A percentile compares a stretch with the other conserved stretches of the same genome.
Evolutionary conservation across 2,329 filamentous ascomycete genomes (phyloP).

Genomic region (Rutstroemia sp.): DNA sequence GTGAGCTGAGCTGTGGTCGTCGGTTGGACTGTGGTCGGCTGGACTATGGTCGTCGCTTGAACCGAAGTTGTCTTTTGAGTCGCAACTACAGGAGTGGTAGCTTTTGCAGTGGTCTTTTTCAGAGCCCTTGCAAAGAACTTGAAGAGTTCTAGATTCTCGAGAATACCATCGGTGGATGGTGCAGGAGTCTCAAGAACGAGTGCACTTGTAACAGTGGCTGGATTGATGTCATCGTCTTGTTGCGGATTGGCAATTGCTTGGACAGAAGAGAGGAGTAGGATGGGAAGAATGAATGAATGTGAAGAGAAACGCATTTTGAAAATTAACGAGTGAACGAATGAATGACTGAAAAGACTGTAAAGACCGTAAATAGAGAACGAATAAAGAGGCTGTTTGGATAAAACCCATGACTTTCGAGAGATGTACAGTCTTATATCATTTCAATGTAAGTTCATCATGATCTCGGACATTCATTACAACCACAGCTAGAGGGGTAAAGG

Average conservation of each 20-base stretch:
- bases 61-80: background rate
- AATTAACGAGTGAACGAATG: background rate
- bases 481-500: background rate
- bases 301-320: constrained; percentile 1
- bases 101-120: background rate
- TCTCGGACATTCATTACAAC: background rate
- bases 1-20: background rate
- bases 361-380: background rate
- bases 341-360: background rate
- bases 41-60: background rate
- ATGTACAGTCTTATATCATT: background rate
- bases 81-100: background rate
- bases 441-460: background rate
- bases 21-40: background rate
- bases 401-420: background rate
- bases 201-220: background rate
- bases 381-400: background rate
- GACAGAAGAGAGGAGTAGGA: constrained; percentile 1
- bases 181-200: background rate
- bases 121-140: constrained; percentile 3
- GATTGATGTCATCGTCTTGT: background rate
- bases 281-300: background rate
- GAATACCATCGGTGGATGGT: background rate
- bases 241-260: background rate
- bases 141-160: background rate